Evolutionary conservation across 2,329 filamentous ascomycete genomes (phyloP).

Genomic region (Bipolaris gigantea): DNA sequence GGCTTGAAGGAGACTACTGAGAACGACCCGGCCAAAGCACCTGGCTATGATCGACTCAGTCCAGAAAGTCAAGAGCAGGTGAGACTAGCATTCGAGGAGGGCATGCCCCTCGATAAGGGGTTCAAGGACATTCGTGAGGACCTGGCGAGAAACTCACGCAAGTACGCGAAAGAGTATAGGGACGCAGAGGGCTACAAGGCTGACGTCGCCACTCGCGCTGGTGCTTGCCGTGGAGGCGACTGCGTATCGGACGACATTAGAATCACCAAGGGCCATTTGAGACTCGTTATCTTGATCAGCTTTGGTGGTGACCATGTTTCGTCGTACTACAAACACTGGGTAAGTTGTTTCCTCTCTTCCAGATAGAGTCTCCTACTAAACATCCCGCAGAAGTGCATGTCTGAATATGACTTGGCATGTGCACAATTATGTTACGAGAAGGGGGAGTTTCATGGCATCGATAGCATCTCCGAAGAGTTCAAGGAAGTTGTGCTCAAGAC

Average conservation of each 20-base stretch:
- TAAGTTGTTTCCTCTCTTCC: neutral
- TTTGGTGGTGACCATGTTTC: slow-evolving; percentile 53
- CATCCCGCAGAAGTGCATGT: slow-evolving; percentile 66
- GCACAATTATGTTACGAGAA: slow-evolving; percentile 58
- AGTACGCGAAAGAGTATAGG: slow-evolving; percentile 12
- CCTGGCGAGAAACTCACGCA: slow-evolving; percentile 17
- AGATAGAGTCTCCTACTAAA: neutral
- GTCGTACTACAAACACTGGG: slow-evolving; percentile 82
- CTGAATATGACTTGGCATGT: slow-evolving; percentile 67
- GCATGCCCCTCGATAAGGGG: slow-evolving; percentile 76
- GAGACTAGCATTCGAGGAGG: slow-evolving; percentile 67
- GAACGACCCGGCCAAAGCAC: slow-evolving; percentile 64
- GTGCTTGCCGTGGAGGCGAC: slow-evolving; percentile 68
- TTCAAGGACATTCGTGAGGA: slow-evolving; percentile 73
- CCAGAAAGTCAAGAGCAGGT: slow-evolving; percentile 72
- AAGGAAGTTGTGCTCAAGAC: slow-evolving; percentile 72
- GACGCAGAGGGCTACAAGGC: slow-evolving; percentile 23
- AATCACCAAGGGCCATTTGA: slow-evolving; percentile 77
- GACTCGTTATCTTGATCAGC: slow-evolving; percentile 61
- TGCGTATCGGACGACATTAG: slow-evolving; percentile 72
- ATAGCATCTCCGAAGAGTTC: slow-evolving; percentile 67
- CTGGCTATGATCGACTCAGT: slow-evolving; percentile 76
- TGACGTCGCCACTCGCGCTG: slow-evolving; percentile 38
- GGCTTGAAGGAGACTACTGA: slow-evolving; percentile 63
- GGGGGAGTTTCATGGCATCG: slow-evolving; percentile 73